These are phyloP conservation scores for Mimosa pudica DNA, from an alignment of 306 rosid species.

Conservation along the genomic window DNA sequence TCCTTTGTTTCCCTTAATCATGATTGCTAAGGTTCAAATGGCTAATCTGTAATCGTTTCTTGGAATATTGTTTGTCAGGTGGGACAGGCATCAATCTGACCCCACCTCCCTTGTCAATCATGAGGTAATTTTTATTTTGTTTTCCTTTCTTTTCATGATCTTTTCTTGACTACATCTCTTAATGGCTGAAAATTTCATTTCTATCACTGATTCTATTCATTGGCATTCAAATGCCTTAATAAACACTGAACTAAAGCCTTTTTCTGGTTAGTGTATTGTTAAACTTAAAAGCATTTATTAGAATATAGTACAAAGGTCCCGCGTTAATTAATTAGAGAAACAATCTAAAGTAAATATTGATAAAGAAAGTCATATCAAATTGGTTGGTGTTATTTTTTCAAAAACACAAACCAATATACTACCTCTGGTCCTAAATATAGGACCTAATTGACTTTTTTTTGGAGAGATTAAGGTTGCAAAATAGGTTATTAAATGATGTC, in stretches of 20 bases:
- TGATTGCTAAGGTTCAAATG: background rate
- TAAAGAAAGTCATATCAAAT: too few relatives aligned
- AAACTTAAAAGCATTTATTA: conserved; percentile 3
- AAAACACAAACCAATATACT: too few relatives aligned
- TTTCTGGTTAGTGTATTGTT: conserved; percentile 2
- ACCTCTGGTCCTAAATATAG: too few relatives aligned
- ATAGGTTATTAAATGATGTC: too few relatives aligned
- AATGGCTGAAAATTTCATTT: conserved; percentile 5
- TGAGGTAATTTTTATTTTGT: conserved; percentile 53
- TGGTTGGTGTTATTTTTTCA: too few relatives aligned
- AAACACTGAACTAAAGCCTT: background rate
- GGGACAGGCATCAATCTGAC: conserved; percentile 98
- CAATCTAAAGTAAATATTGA: too few relatives aligned
- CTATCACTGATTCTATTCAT: conserved; percentile 14
- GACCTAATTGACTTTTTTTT: too few relatives aligned
- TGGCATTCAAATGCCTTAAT: conserved; percentile 16
- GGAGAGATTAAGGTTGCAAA: too few relatives aligned
- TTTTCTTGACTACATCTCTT: conserved; percentile 5
- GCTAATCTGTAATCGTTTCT: conserved; percentile 16
- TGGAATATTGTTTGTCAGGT: conserved; percentile 56
- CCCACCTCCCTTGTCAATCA: conserved; percentile 87
- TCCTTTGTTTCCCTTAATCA: conserved; percentile 9
- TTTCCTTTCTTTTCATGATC: background rate
- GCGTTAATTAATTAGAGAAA: too few relatives aligned
- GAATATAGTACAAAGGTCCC: background rate